Evolutionary conservation across 2,329 filamentous ascomycete genomes (phyloP).

Genomic region (Alternaria sp.): DNA sequence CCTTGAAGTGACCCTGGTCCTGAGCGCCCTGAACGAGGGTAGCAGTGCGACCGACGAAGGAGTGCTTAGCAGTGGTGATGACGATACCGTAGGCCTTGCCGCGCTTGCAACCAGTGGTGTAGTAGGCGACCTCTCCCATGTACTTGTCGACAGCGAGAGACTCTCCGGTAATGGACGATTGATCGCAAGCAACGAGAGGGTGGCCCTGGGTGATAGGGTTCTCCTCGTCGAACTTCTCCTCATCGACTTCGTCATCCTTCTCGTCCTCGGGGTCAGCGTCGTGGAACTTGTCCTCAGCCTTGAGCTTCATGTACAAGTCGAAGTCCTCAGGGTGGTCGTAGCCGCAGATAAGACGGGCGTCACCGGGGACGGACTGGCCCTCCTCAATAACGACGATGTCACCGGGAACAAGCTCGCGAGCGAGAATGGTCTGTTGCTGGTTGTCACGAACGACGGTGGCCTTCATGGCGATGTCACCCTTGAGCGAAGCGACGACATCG

Average conservation of each 20-base stretch:
- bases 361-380: conserved; percentile 72
- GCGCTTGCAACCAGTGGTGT: conserved; percentile 82
- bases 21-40: conserved; percentile 75
- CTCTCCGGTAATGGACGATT: conserved; percentile 82
- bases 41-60: conserved; percentile 79
- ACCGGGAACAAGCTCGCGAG: conserved; percentile 76
- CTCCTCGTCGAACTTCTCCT: conserved; percentile 64
- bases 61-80: conserved; percentile 70
- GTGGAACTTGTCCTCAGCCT: conserved; percentile 58
- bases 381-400: conserved; percentile 78
- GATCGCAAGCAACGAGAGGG: conserved; percentile 73
- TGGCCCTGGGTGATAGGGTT: conserved; percentile 64
- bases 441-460: conserved; percentile 72
- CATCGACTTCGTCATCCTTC: conserved; percentile 65
- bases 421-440: conserved; percentile 71
- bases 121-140: conserved; percentile 78
- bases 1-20: conserved; percentile 71
- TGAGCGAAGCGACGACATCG: conserved; percentile 69
- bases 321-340: conserved; percentile 72
- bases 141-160: conserved; percentile 80
- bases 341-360: conserved; percentile 74
- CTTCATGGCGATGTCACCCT: conserved; percentile 81
- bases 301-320: conserved; percentile 70
- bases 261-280: conserved; percentile 66
- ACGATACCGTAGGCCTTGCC: conserved; percentile 76